phyloP scores from a whole-genome alignment of 371 early-diverging fungal genomes.

The Syncephalastrum contaminatum region DNA sequence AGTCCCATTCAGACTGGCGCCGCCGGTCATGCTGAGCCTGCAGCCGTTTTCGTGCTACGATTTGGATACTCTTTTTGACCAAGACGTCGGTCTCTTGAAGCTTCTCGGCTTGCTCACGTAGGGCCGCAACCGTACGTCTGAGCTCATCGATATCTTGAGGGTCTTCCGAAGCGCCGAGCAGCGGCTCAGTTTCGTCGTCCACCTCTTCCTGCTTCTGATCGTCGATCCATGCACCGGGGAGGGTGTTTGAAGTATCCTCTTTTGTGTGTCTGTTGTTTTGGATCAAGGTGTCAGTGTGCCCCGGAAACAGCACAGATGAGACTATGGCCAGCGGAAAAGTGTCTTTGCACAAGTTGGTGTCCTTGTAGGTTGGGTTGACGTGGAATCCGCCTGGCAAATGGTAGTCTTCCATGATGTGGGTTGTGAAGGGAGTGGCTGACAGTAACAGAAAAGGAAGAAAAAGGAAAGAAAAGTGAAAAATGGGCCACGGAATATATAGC shows the following conservation, averaged over 20 bases:
- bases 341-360: conserved; percentile 2
- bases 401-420: conserved; percentile 3
- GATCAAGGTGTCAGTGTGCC: conserved; percentile 11
- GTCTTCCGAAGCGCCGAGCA: conserved; percentile 10
- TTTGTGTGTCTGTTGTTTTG: conserved; percentile 12
- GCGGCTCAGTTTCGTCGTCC: conserved; percentile 8
- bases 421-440: too few species aligned
- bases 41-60: conserved; percentile 37
- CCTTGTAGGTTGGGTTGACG: neutral
- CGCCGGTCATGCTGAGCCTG: conserved; percentile 23
- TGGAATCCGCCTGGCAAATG: conserved; percentile 8
- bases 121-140: conserved; percentile 31
- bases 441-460: too few species aligned
- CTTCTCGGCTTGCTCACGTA: conserved; percentile 35
- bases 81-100: conserved; percentile 41
- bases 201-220: conserved; percentile 11
- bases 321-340: conserved; percentile 15
- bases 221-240: conserved; percentile 44
- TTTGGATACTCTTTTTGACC: conserved; percentile 41
- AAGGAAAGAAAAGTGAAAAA: too few species aligned
- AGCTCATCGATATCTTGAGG: conserved; percentile 21
- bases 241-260: conserved; percentile 2
- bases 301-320: conserved; percentile 23
- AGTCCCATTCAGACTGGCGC: conserved; percentile 22
- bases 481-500: too few species aligned